Conservation (phyloP, 768 basidiomycete species). For the Podaxis sp. region DNA sequence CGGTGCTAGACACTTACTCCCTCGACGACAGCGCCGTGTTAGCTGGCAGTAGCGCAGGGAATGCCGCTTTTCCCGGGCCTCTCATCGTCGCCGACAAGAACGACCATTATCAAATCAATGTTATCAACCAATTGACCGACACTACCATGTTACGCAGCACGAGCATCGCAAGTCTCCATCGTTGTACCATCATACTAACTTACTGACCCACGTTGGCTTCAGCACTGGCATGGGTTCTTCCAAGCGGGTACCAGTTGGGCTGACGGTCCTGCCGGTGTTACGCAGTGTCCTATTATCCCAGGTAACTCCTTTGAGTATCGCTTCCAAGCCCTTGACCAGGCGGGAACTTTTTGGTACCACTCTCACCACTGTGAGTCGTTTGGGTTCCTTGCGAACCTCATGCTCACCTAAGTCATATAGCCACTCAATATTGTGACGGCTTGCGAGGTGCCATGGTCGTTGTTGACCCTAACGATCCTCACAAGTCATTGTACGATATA, state of each 20-base stretch:
- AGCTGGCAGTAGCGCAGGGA: neutral
- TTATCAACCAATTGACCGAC: constrained; percentile 38
- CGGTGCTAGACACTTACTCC: too few relatives aligned
- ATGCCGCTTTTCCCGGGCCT: constrained; percentile 19
- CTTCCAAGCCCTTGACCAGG: constrained; percentile 35
- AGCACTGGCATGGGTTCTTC: constrained; percentile 38
- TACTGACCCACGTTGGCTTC: neutral
- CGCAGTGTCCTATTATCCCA: constrained; percentile 44
- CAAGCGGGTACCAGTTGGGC: constrained; percentile 31
- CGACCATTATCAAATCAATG: constrained; percentile 39
- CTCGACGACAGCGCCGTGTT: neutral
- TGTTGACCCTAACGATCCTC: constrained; percentile 24
- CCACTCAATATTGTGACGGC: constrained; percentile 26
- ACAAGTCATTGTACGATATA: constrained; percentile 27
- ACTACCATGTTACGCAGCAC: constrained; percentile 38
- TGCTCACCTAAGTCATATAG: neutral
- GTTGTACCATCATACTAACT: neutral
- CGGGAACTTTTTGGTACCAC: constrained; percentile 48
- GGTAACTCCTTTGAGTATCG: constrained; percentile 38
- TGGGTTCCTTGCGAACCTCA: neutral
- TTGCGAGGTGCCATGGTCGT: constrained; percentile 24
- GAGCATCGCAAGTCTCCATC: constrained; percentile 33
- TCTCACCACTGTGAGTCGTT: constrained; percentile 15
- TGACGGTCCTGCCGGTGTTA: constrained; percentile 33
- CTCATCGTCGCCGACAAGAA: constrained; percentile 38